Base-by-base conservation (phyloP, 306 rosid species). In the Delonix regia region DNA sequence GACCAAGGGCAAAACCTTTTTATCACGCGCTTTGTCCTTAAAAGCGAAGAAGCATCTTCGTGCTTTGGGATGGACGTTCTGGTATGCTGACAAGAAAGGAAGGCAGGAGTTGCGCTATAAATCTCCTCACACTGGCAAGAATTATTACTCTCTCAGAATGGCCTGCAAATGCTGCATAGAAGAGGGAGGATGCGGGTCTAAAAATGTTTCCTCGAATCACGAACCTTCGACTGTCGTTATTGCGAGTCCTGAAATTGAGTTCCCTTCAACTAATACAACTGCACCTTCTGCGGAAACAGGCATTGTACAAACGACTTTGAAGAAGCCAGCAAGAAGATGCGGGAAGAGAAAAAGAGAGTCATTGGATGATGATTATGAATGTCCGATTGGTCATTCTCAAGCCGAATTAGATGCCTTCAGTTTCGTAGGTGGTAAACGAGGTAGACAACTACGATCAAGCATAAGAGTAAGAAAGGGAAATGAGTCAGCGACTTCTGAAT, bases 51-150 rank as follows among this genome's bases (percentile, higher is more conserved):
- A 76, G 14, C 98, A 93, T 61, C 87, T 88, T 21, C 27, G 65
- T n/a, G 62, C 62, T 3, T 14, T 71, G 78, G 95, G 98, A 2
- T 93, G 97, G 97, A 60, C 9, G 4, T 60, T 91, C 36, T 87
- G 83, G 86, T 67, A 71, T 7, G 49, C 12, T 5, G 15, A 49
- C 34, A 85, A 87, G 85, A 60, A 78, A 7, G 21, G 16, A 0
- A 83, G 8, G 33, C 69, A 47, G 11, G 93, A 91, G 79, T 5
- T 93, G 44, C 91, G 98, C 24, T 93, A 89, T 62, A 60, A 61
- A 21, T 82, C 89, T 7, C 92, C 97, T 0, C 2, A 1, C 30
- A 65, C 6, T 24, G 93, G 91, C 7, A 91, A 68, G 64, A 52
- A 48, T 9, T 79, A 75, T 68, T 66, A 51, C 59, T 84, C 93